Evolutionary conservation across 371 early-diverging fungal genomes (phyloP), one percentile per base, ranked within the genome.

Genomic region (Mortierella sp.): DNA sequence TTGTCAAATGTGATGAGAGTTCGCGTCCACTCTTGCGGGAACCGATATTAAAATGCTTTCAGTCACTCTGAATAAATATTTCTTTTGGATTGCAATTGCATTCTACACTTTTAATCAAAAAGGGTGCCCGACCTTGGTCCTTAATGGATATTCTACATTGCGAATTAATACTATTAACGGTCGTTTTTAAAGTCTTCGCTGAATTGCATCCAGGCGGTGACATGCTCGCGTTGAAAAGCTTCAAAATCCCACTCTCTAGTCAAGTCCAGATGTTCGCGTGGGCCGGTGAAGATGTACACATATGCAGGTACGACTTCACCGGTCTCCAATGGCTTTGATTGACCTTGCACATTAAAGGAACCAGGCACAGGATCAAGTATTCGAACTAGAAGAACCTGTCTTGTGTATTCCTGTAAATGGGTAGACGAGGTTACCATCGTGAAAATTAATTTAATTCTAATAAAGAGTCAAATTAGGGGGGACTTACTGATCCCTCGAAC

Each of bases 41-140:
- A 19, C 69, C 82, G 15, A 76, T 81, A 28, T 40, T 81, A 28
- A 76, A 67, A 19, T 81, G 82, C 48, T 76, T 81, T 41, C 82
- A 76, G 60, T 68, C 67, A 3, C 62, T 81, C 7, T 81, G 58
- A 74, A 21, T 13, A 66, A 55, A 60, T 19, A 52, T 4, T 8
- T 11, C 52, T 19, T n/a, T n/a, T 52, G 21, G 22, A 1, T 28
- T 28, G 36, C 36, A 36, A 36, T 36, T 36, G 36, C 7, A 36
- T 36, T 36, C 36, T 36, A 36, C 36, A 36, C 36, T 36, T 36
- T 36, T 6, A 36, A 36, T 36, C 36, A 36, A 36, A 36, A 6
- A 16, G 16, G 50, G 21, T 50, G 1, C 36, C 7, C 36, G 4
- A 3, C 36, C 7, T 36, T 36, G 36, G 3, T 52, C 10, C 10